A percentile compares a stretch with the other conserved stretches of the same genome.
phyloP scores from a whole-genome alignment of 257 asterid genomes.

The Plantago major region DNA sequence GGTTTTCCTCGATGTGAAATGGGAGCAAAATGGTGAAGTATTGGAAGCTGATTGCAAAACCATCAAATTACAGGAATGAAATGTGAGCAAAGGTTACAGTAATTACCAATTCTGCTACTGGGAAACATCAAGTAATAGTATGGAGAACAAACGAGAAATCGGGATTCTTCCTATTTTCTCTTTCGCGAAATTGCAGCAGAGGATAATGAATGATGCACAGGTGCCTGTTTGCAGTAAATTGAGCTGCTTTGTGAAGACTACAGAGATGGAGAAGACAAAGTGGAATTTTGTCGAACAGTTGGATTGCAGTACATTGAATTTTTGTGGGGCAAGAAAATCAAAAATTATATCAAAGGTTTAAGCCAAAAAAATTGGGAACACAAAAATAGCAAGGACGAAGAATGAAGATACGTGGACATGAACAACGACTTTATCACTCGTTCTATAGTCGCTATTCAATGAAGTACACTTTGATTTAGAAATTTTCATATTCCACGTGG shows the following conservation, averaged over 20 bases:
- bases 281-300: too few relatives aligned
- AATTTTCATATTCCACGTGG: too few relatives aligned
- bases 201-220: too few relatives aligned
- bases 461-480: too few relatives aligned
- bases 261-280: too few relatives aligned
- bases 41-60: constrained; percentile 42
- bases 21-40: constrained; percentile 23
- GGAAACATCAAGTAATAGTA: constrained; percentile 29
- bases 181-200: too few relatives aligned
- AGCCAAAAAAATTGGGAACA: neutral
- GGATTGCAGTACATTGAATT: neutral
- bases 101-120: neutral
- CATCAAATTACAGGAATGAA: constrained; percentile 41
- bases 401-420: neutral
- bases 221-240: too few relatives aligned
- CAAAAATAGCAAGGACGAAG: neutral
- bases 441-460: too few relatives aligned
- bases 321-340: neutral
- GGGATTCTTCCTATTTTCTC: neutral
- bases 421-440: too few relatives aligned
- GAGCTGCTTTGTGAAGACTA: too few relatives aligned
- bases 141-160: neutral
- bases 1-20: constrained; percentile 27
- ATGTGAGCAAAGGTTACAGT: constrained; percentile 8
- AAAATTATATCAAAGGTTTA: neutral